Base-by-base conservation (phyloP, 345 rosid genomes). In the Ceriops tagal region DNA sequence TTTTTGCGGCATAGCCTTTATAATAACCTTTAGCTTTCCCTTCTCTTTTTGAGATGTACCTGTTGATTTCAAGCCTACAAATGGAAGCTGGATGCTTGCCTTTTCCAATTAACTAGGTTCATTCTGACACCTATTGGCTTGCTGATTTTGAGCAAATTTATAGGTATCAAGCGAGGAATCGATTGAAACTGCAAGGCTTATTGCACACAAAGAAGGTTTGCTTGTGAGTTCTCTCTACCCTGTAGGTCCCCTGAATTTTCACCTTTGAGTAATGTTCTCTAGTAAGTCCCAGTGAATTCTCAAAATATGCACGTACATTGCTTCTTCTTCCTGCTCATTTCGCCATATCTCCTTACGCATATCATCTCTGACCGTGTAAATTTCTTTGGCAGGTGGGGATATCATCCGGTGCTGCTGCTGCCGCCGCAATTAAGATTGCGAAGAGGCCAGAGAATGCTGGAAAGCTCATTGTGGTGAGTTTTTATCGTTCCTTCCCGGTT, bases 321-420 rank as follows among this genome's bases (percentile, higher is more conserved):
- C 22, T 35, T 26, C 27, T 47, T 61, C 18, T 24, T 15, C n/a
- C 6, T 35, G 49, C 28, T 30, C 8, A 8, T 21, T 6, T 16
- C 6, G 35, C 35, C 6, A 1, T 6, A 5, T 52, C 21, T 56
- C 62, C 53, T 61, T 55, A 1, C 13, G 1, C 19, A 19, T 62
- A 21, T 20, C 46, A 22, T 10, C 58, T 24, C 2, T 57, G 31
- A 10, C 21, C 1, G 37, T 20, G 60, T 34, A 53, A 64, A 51
- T 27, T 51, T 62, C 34, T 4, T 34, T 64, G 32, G 59, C 67
- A 87, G 87, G 89, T 83, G 10, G 92, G 92, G 30, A 85, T 87
- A 77, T 87, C 92, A 2, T 87, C 88, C 0, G 89, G 92, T 62
- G 92, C 89, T 19, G 89, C 91, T 34, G 86, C 91, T 8, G 80